Evolutionary conservation across 768 basidiomycete genomes (phyloP), one percentile per base, ranked within the genome.

Genomic region (Pulveroboletus ravenelii): DNA sequence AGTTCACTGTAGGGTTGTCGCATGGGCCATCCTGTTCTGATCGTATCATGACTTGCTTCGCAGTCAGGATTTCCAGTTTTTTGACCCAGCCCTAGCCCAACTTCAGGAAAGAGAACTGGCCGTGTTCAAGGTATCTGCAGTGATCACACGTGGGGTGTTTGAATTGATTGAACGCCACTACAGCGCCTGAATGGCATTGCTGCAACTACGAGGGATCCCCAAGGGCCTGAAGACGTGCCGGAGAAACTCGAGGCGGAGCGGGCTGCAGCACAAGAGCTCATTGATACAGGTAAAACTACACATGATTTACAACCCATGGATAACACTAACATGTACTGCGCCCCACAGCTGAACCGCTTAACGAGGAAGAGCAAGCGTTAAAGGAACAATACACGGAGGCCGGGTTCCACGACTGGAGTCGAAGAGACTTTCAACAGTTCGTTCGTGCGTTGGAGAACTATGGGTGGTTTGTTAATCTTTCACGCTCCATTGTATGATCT

Each of bases 51-150:
- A 38, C 44, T 34, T 17, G 3, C 30, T 41, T 17, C 48, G 23
- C 60, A 93, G 90, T 56, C 87, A 93, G 69, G 95, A 96, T 67
- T 95, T 93, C 78, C 95, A 99, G 63, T 98, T 99, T 77, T 97
- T 90, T 73, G 88, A 93, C 7, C 80, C 84, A 0, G 77, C 85
- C 46, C 69, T 98, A 10, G 77, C 82, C 5, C 83, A 82, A 59
- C 72, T 97, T 25, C 93, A 97, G 63, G 91, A 95, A 59, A 79
- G 84, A 48, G 95, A 97, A 67, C 72, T 87, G 17, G 85, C 85
- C 0, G 89, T 84, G 10, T 85, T 85, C 66, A 88, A 88, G 74
- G 89, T 85, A 18, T 39, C 48, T 34, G 5, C 31, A 12, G 20
- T 4, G 4, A 35, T 46, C 12, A 15, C n/a, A 13, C 1, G 9